Conservation (phyloP, 768 basidiomycete genomes). For the Lactarius hatsudake region DNA sequence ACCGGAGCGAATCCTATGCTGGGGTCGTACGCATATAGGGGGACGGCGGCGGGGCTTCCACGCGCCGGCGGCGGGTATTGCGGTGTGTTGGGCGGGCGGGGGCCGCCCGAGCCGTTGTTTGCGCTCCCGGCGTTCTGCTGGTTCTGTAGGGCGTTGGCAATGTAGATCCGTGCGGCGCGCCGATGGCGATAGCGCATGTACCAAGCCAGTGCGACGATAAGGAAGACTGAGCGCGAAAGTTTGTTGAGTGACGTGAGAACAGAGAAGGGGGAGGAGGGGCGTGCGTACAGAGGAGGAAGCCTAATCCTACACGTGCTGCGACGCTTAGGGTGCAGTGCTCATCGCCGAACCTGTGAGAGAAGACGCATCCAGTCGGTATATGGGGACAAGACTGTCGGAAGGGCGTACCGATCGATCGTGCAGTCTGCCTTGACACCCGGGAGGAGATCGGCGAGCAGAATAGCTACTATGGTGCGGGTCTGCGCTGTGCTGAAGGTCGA, state of each 20-base stretch:
- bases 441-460: not conserved
- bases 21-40: not conserved
- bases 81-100: not conserved
- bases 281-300: not conserved
- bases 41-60: not conserved
- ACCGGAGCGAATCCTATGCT: conserved; percentile 10
- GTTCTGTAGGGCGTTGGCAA: not conserved
- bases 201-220: not conserved
- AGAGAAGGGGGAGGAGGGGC: no score
- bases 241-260: not conserved
- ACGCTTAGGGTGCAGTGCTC: conserved; percentile 3
- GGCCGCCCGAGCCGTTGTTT: not conserved
- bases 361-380: not conserved
- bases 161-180: not conserved
- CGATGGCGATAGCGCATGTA: not conserved
- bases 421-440: conserved; percentile 11
- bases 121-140: not conserved
- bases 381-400: not conserved
- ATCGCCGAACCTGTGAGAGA: not conserved
- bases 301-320: not conserved
- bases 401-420: not conserved
- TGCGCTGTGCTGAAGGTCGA: not conserved
- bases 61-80: conserved; percentile 15
- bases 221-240: not conserved
- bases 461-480: not conserved